Evolutionary conservation across 768 basidiomycete species (phyloP), one percentile per base, ranked within the genome.

Genomic region (Lentinula lateritia): DNA sequence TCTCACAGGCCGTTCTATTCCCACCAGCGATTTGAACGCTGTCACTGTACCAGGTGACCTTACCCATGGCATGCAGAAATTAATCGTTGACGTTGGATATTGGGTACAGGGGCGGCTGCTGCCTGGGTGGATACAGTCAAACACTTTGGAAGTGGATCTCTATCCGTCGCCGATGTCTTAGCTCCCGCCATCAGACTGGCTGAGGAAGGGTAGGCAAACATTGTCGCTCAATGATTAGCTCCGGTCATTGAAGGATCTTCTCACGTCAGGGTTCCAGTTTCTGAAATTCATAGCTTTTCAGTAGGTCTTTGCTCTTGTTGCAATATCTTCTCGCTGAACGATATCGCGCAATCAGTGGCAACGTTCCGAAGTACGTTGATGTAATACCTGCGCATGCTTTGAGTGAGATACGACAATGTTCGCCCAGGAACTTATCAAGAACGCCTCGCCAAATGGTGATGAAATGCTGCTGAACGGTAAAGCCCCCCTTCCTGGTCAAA

Each of bases 71-170:
- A 41, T 41, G n/a, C 28, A 28, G 28, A 28, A 28, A 28, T 28
- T 12, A 23, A 50, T 12, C 3, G 6, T 36, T 5, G 62, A 23
- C 57, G 9, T 38, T 67, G 60, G 9, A 32, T 18, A 1, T 8
- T 36, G 73, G 69, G 23, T 35, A 66, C 69, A 83, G 95, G 96
- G 55, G 90, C 92, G n/a, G 92, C 95, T 3, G 92, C 94, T 38
- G 94, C 94, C 15, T 98, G 96, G 95, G 78, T 92, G 16, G 97
- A 98, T 72, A 91, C 94, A 0, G 80, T 98, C 38, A 83, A 91
- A 62, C 76, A 78, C 42, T 86, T 97, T 58, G 96, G 96, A 16
- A 92, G 86, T 64, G 89, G 92, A 9, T 86, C 83, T 13, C 69
- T 84, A 13, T 73, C 76, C 45, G 66, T 80, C 50, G 83, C 82